A percentile compares a stretch with the other conserved stretches of the same genome.
phyloP scores from a whole-genome alignment of 2,329 filamentous ascomycete species.

The Calonectria montana region DNA sequence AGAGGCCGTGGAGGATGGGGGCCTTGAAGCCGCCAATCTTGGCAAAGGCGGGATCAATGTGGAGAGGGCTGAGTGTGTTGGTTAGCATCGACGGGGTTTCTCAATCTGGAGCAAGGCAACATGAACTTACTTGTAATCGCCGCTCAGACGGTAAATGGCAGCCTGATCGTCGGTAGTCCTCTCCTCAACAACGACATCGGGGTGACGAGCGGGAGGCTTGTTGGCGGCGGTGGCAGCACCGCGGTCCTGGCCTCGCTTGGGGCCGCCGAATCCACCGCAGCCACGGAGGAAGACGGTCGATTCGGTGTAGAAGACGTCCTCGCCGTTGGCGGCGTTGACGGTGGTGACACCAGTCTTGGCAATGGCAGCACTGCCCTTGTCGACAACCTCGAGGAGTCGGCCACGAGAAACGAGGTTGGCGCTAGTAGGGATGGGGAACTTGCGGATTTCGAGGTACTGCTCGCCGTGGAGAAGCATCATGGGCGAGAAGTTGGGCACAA shows the following conservation, averaged over 20 bases:
- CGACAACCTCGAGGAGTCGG: slow-evolving; percentile 90
- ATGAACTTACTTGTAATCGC: slow-evolving; percentile 80
- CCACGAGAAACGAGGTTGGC: slow-evolving; percentile 80
- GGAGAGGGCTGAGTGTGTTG: slow-evolving; percentile 72
- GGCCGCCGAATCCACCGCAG: slow-evolving; percentile 89
- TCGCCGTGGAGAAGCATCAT: slow-evolving; percentile 99
- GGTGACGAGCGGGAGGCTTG: slow-evolving; percentile 78
- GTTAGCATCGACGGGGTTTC: slow-evolving; percentile 4
- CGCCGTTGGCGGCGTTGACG: slow-evolving; percentile 84
- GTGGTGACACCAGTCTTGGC: slow-evolving; percentile 85
- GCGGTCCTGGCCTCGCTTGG: slow-evolving; percentile 79
- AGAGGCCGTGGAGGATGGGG: slow-evolving; percentile 96
- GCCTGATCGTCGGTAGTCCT: slow-evolving; percentile 92
- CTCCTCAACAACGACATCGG: slow-evolving; percentile 87
- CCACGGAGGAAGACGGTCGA: slow-evolving; percentile 92
- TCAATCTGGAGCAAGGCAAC: no score
- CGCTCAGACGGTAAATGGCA: slow-evolving; percentile 90
- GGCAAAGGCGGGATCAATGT: slow-evolving; percentile 94
- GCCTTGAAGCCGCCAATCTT: slow-evolving; percentile 95
- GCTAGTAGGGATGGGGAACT: slow-evolving; percentile 90
- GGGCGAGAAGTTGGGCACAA: slow-evolving; percentile 95
- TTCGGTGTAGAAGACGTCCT: slow-evolving; percentile 98
- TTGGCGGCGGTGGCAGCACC: slow-evolving; percentile 85
- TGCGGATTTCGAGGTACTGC: slow-evolving; percentile 95
- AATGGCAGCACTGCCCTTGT: slow-evolving; percentile 92